Conservation (phyloP, 2,329 filamentous ascomycete genomes). For the Pseudogymnoascus pannorum region DNA sequence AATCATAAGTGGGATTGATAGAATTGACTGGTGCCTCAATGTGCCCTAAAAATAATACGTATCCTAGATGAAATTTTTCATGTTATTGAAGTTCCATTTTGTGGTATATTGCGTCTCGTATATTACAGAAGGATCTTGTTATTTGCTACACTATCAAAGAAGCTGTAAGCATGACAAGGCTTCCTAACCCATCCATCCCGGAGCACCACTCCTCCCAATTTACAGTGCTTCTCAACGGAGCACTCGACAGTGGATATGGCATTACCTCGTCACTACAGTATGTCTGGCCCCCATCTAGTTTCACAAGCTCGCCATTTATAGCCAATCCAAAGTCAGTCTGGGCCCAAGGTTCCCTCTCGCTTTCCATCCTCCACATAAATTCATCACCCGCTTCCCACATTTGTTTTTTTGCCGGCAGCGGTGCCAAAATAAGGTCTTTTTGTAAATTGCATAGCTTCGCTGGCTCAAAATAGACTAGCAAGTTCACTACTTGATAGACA, state of each 20-base stretch:
- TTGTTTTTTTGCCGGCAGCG: constrained; percentile 35
- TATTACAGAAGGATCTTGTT: neutral
- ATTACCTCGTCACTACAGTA: constrained; percentile 23
- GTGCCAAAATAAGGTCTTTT: constrained; percentile 33
- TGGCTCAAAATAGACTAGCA: constrained; percentile 38
- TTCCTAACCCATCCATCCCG: constrained; percentile 39
- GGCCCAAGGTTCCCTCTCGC: constrained; percentile 19
- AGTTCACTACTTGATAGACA: constrained; percentile 34
- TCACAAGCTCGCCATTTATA: constrained; percentile 29
- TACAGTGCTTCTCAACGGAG: constrained; percentile 17
- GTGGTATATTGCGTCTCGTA: neutral
- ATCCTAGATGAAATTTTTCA: neutral
- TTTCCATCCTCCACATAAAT: constrained; percentile 30
- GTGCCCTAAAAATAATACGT: neutral
- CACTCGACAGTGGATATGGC: constrained; percentile 16
- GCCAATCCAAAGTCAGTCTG: constrained; percentile 27
- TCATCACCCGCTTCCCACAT: constrained; percentile 38
- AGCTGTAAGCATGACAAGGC: constrained; percentile 39
- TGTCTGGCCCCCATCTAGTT: constrained; percentile 22
- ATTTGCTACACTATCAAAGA: constrained; percentile 22
- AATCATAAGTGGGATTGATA: neutral
- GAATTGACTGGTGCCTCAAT: neutral
- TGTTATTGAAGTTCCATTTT: neutral
- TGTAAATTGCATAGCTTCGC: constrained; percentile 31
- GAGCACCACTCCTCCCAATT: constrained; percentile 40